Evolutionary conservation across 148 eudicot species (phyloP).

Genomic region (Limonium bicolor): DNA sequence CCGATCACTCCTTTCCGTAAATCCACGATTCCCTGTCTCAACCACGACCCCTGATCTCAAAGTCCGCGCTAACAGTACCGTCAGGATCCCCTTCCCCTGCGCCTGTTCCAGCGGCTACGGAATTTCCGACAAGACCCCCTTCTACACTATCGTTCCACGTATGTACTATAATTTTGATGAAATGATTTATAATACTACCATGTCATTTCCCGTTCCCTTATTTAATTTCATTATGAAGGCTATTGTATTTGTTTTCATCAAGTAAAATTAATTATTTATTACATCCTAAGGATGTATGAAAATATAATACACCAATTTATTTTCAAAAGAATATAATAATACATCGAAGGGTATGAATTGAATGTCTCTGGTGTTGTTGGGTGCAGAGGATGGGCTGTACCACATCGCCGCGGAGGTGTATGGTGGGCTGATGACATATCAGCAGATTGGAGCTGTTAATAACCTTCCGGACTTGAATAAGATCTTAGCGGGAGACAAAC

Average conservation of each 20-base stretch:
- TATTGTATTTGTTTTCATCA: too few relatives aligned
- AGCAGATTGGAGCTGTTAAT: constrained; percentile 32
- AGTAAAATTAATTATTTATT: too few relatives aligned
- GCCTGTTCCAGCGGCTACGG: constrained; percentile 1
- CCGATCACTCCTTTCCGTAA: constrained; percentile 3
- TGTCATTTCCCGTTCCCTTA: too few relatives aligned
- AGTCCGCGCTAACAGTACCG: background rate
- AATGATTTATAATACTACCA: too few relatives aligned
- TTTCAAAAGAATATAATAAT: too few relatives aligned
- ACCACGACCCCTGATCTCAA: background rate
- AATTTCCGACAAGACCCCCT: background rate
- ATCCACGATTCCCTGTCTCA: constrained; percentile 14
- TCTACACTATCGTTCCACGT: background rate
- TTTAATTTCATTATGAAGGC: too few relatives aligned
- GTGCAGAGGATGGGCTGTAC: constrained; percentile 26
- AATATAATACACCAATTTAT: too few relatives aligned
- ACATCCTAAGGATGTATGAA: too few relatives aligned
- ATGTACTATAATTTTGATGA: too few relatives aligned
- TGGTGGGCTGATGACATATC: constrained; percentile 17
- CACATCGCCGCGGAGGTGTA: constrained; percentile 24
- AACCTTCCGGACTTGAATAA: constrained; percentile 12
- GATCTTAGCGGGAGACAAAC: constrained; percentile 24
- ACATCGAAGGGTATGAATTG: too few relatives aligned
- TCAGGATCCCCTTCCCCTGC: constrained; percentile 8
- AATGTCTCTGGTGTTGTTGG: too few relatives aligned